Conservation (phyloP, 306 rosid species). For the Cucurbita maxima region DNA sequence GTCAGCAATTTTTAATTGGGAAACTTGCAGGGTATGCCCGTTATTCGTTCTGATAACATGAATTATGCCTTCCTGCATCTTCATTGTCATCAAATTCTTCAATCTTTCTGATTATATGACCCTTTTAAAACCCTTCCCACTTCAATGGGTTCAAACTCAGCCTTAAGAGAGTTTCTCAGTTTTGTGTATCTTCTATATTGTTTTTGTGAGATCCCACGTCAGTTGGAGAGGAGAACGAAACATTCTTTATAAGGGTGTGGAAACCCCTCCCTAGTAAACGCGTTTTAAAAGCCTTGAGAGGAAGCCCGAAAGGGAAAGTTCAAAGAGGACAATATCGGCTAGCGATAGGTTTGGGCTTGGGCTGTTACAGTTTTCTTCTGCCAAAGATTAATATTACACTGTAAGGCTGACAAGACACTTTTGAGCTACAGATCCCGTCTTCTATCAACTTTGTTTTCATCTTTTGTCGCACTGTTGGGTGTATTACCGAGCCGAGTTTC, state of each 20-base stretch:
- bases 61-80: neutral
- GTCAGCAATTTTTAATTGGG: slow-evolving; percentile 29
- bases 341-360: too few relatives aligned
- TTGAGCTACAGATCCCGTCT: slow-evolving; percentile 45
- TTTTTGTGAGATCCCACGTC: too few relatives aligned
- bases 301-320: too few relatives aligned
- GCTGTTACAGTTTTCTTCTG: neutral
- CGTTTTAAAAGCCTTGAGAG: too few relatives aligned
- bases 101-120: neutral
- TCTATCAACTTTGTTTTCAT: slow-evolving; percentile 32
- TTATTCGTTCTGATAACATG: neutral
- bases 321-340: too few relatives aligned
- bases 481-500: slow-evolving; percentile 39
- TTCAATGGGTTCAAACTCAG: neutral
- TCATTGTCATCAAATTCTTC: neutral
- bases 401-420: slow-evolving; percentile 9
- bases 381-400: slow-evolving; percentile 1
- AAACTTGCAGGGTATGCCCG: slow-evolving; percentile 36
- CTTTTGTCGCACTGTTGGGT: slow-evolving; percentile 42
- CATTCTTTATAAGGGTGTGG: too few relatives aligned
- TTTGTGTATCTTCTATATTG: neutral
- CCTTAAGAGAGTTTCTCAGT: neutral
- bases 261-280: too few relatives aligned
- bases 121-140: neutral
- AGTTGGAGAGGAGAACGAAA: too few relatives aligned